A percentile compares a stretch with the other conserved stretches of the same genome.
phyloP scores from a whole-genome alignment of 768 basidiomycete species.

The Clitopilus hobsonii region DNA sequence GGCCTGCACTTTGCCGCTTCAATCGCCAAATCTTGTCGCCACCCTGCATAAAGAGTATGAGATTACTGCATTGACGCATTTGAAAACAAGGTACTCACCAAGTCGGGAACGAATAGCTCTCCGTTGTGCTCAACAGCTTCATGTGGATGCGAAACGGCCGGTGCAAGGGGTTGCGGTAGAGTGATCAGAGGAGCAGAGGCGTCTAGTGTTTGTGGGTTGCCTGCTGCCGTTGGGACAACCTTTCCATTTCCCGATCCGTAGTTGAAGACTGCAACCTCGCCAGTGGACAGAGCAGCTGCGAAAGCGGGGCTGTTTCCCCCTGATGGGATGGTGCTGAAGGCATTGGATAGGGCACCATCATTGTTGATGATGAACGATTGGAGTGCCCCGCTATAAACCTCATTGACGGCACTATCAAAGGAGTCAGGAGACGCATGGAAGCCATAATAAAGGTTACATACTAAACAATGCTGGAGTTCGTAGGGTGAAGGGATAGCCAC shows the following conservation, averaged over 20 bases:
- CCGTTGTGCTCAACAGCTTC: slow-evolving; percentile 51
- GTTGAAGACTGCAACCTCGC: slow-evolving; percentile 54
- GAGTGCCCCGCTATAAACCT: slow-evolving; percentile 37
- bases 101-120: slow-evolving; percentile 63
- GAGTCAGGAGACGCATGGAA: not conserved
- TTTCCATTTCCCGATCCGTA: not conserved
- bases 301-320: slow-evolving; percentile 49
- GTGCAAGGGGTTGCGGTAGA: slow-evolving; percentile 27
- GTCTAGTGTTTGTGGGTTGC: slow-evolving; percentile 31
- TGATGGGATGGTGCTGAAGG: slow-evolving; percentile 39
- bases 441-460: slow-evolving; percentile 20
- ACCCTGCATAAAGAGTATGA: slow-evolving; percentile 35
- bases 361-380: slow-evolving; percentile 48
- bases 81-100: slow-evolving; percentile 33
- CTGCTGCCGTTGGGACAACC: slow-evolving; percentile 17
- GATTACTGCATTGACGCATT: not conserved
- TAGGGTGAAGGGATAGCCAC: slow-evolving; percentile 53
- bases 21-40: slow-evolving; percentile 69
- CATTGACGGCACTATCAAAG: slow-evolving; percentile 47
- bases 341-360: slow-evolving; percentile 29
- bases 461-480: slow-evolving; percentile 57
- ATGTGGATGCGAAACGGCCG: slow-evolving; percentile 52
- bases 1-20: slow-evolving; percentile 33
- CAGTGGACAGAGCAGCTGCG: slow-evolving; percentile 43
- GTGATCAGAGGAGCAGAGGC: slow-evolving; percentile 34